phyloP scores from a whole-genome alignment of 495 filamentous ascomycete genomes.

The Diplogelasinospora grovesii region DNA sequence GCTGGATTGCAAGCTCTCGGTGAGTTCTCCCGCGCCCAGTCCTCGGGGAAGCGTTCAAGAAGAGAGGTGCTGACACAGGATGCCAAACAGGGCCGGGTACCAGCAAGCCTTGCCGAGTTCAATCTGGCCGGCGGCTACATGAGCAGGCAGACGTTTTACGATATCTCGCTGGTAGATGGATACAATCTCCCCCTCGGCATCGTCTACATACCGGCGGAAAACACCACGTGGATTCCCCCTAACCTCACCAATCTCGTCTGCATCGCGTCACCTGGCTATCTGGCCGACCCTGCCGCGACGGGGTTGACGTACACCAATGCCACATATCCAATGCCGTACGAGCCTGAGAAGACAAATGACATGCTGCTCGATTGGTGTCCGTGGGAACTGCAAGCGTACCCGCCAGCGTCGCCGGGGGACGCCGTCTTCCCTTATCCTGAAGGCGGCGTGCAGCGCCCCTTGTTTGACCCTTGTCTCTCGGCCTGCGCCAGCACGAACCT shows the following conservation, averaged over 20 bases:
- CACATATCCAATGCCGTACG: slow-evolving; percentile 58
- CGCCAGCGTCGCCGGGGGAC: slow-evolving; percentile 55
- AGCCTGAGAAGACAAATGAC: slow-evolving; percentile 41
- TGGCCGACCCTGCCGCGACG: slow-evolving; percentile 35
- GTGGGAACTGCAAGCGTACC: slow-evolving; percentile 61
- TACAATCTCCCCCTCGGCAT: slow-evolving; percentile 74
- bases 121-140: slow-evolving; percentile 55
- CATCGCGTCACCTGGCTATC: slow-evolving; percentile 55
- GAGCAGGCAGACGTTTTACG: slow-evolving; percentile 64
- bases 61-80: neutral
- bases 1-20: slow-evolving; percentile 57
- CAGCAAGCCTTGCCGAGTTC: slow-evolving; percentile 69
- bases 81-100: slow-evolving; percentile 49
- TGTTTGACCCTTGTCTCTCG: slow-evolving; percentile 65
- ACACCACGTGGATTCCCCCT: slow-evolving; percentile 55
- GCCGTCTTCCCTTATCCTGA: slow-evolving; percentile 74
- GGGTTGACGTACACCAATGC: slow-evolving; percentile 44
- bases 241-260: slow-evolving; percentile 70
- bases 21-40: slow-evolving; percentile 28
- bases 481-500: slow-evolving; percentile 57
- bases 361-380: slow-evolving; percentile 65
- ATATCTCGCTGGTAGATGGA: slow-evolving; percentile 78
- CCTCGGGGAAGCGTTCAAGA: neutral
- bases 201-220: slow-evolving; percentile 49
- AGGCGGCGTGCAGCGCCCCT: slow-evolving; percentile 54